Base-by-base conservation (phyloP, 2,329 filamentous ascomycete species). In the Clonostachys rhizophaga region DNA sequence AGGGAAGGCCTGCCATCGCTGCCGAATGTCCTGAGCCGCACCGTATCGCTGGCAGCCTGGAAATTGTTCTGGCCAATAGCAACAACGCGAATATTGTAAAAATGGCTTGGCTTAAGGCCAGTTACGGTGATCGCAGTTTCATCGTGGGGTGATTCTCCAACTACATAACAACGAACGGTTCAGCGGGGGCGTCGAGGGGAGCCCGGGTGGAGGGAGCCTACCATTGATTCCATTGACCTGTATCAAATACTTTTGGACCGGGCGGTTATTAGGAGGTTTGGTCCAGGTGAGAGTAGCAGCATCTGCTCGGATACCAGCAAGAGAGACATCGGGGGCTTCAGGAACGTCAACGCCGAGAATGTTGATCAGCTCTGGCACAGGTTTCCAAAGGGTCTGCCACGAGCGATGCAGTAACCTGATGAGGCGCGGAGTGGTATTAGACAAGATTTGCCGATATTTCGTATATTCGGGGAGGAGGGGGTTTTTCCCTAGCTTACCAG, bases 341-440 rank as follows among this genome's bases (percentile, higher is more conserved):
- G 94, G 94, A 45, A 99, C 92, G 62, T 99, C 94, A 63, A 97
- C 85, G 50, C 92, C 91, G 43, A 99, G 83, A 44, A 96, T 89
- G 56, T 85, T 85, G 58, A 97, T 91, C 43, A 99, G 81, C 53
- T 95, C 85, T 48, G 92, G 89, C 48, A 96, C 90, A 20, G 92
- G 91, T 58, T 92, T 96, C 69, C 89, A 86, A 46, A 96, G 77
- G 36, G 95, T 94, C 63, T 91, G 88, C 71, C 87, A 90, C 51
- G 90, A 89, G 62, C 94, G 86, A 64, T 89, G 87, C 50, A 91
- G 76, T 51, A 96, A 79, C 90, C 89, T 94, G 35, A 8, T 46
- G 34, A 36, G 9, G 33, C 41, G 44, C 33, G 46, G 43, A 12
- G 24, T 12, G 34, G 18, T 30, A 12, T 34, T 24, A 43, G 24